A percentile compares a stretch with the other conserved stretches of the same genome.
Evolutionary conservation across 2,329 filamentous ascomycete species (phyloP).

Genomic region (Apiospora pterosperma): DNA sequence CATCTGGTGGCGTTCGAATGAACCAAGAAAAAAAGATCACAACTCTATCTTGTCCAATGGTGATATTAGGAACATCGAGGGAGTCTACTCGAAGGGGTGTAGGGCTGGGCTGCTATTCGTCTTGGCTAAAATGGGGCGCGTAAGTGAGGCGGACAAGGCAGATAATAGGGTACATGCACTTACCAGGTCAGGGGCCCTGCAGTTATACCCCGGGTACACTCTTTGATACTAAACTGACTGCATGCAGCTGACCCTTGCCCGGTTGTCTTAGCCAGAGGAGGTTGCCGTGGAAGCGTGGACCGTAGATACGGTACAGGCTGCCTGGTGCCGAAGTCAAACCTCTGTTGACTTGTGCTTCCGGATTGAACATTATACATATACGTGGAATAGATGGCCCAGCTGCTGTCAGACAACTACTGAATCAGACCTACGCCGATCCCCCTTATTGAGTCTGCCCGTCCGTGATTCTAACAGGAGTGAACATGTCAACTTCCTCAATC

Average conservation of each 20-base stretch:
- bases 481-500: conserved; percentile 39
- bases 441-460: not conserved
- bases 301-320: not conserved
- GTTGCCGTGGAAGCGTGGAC: not conserved
- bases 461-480: conserved; percentile 9
- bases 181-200: not conserved
- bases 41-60: not conserved
- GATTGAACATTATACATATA: not conserved
- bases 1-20: not conserved
- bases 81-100: not conserved
- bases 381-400: conserved; percentile 14
- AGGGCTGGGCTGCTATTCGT: conserved; percentile 12
- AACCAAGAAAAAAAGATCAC: not conserved
- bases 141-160: conserved; percentile 27
- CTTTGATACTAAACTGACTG: not conserved
- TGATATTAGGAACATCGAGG: not conserved
- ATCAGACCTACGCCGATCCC: not conserved
- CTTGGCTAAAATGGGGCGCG: conserved; percentile 21
- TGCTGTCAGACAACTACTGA: conserved; percentile 14
- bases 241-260: not conserved
- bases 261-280: not conserved
- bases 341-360: not conserved
- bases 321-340: not conserved
- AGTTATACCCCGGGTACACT: not conserved
- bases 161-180: conserved; percentile 11